Base-by-base conservation (phyloP, 2,329 filamentous ascomycete species). In the Claviceps africana region DNA sequence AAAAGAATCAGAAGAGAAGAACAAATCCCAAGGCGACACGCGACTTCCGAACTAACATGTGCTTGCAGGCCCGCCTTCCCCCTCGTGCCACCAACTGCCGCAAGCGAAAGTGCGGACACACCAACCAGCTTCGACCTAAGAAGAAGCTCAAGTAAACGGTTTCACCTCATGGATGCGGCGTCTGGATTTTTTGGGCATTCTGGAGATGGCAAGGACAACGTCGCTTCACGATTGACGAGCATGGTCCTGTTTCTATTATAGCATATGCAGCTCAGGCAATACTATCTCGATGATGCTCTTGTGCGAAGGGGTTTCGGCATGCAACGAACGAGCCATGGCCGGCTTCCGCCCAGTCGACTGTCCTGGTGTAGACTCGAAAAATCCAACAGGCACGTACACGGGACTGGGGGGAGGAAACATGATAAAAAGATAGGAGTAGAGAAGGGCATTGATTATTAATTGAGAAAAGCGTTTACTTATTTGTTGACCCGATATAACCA, bases 91-190 rank as follows among this genome's bases (percentile, higher is more conserved):
- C 91, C 82, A 98, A 98, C 87, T 98, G 93, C 88, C 83, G 90
- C 70, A 97, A 97, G 89, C 90, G 90, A 81, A 97, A 97, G 85
- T 97, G 91, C 77, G 93, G 91, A 60, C 93, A 97, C 86, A 94
- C 86, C 79, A 97, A 97, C 88, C 93, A 98, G 85, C 88, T 98
- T 73, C 88, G 93, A 78, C 93, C 93, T 75, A 98, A 98, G 91
- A 98, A 98, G 90, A 98, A 98, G 91, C 83, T 95, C 73, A 95
- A 96, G 79, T 75, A 74, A 66, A 70, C 66, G 64, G 68, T 67
- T 64, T 43, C 54, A 37, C 55, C 61, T 59, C 61, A 66, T 66
- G 67, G 62, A 67, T 67, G 66, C 64, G 71, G 70, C 71, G 70
- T 73, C 68, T 68, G 67, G 69, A 50, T 66, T 69, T 66, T 69